Percentiles rank a stretch among this genome's conserved stretches.
Evolutionary conservation across 495 filamentous ascomycete species (phyloP).

Genomic region (Aspergillus campestris): DNA sequence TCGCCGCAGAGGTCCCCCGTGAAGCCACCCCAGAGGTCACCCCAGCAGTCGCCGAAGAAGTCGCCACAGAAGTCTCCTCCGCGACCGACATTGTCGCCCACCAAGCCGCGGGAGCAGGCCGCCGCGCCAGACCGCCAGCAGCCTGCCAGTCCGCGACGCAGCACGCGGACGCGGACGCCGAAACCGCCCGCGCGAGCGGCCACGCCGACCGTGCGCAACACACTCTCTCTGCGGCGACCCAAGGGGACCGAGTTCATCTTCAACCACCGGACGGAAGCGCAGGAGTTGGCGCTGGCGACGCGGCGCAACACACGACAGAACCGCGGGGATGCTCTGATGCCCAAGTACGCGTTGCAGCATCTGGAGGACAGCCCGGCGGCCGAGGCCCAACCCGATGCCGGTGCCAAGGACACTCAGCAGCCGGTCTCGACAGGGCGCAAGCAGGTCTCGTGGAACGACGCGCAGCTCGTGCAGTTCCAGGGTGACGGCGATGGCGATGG

Average conservation of each 20-base stretch:
- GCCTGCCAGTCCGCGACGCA: constrained; percentile 33
- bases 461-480: constrained; percentile 29
- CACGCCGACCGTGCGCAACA: constrained; percentile 31
- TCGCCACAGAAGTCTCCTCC: too few species aligned
- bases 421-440: constrained; percentile 13
- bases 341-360: constrained; percentile 36
- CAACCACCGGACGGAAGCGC: constrained; percentile 48
- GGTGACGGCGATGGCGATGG: constrained; percentile 15
- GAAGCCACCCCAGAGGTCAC: too few species aligned
- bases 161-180: constrained; percentile 29
- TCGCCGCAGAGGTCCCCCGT: neutral
- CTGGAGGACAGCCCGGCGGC: constrained; percentile 11
- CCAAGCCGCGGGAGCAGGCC: constrained; percentile 16
- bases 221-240: constrained; percentile 46
- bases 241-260: constrained; percentile 50
- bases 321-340: constrained; percentile 43
- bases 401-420: neutral
- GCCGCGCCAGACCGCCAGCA: constrained; percentile 14
- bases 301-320: constrained; percentile 51
- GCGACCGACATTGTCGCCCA: constrained; percentile 13
- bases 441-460: constrained; percentile 37
- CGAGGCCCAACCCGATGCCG: neutral
- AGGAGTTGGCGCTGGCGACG: constrained; percentile 47
- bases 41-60: too few species aligned
- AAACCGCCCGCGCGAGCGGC: constrained; percentile 18